Evolutionary conservation across 1,139 yeast genomes (phyloP), one percentile per base, ranked within the genome.

Genomic region (Taiozyma sp.): DNA sequence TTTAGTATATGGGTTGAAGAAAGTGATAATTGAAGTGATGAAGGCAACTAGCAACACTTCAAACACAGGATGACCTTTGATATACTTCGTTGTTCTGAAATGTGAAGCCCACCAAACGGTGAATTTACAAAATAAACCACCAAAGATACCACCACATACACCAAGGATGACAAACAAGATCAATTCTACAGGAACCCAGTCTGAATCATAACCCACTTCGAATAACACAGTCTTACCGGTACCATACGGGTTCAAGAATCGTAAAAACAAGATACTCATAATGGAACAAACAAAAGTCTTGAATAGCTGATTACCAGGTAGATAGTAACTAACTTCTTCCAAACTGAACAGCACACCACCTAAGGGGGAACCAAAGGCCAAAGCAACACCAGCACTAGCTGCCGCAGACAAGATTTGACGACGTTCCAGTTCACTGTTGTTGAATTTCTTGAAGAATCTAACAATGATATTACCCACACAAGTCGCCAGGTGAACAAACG

Each of bases 301-400:
- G 62, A 82, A 80, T 28, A 81, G 66, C 52, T 81, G 84, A 53
- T 77, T 76, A 7, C 83, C 79, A 5, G 84, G 79, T 42, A 81
- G 69, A 54, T 79, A 78, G 59, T 81, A 79, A 55, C 81, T 78
- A 32, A 81, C 83, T 56, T 81, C 87, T 59, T 81, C 87, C 43
- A 81, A 67, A 37, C 80, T 75, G 60, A 81, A 81, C 39, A 81
- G 62, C 3, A 81, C 85, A 1, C 85, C 87, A 1, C 86, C 87
- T n/a, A 81, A 65, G 1, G 87, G 87, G 1, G 84, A 78, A 0
- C 87, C 87, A 65, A 81, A 81, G 3, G 87, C 85, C 28, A 81
- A 68, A 4, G 86, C 83, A 11, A 81, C 85, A 2, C 87, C 87
- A 6, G 85, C 82, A 51, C 80, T 73, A 1, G 85, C 82, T 39